Evolutionary conservation across 2,329 filamentous ascomycete genomes (phyloP).

Genomic region (Xylariaceae sp.): DNA sequence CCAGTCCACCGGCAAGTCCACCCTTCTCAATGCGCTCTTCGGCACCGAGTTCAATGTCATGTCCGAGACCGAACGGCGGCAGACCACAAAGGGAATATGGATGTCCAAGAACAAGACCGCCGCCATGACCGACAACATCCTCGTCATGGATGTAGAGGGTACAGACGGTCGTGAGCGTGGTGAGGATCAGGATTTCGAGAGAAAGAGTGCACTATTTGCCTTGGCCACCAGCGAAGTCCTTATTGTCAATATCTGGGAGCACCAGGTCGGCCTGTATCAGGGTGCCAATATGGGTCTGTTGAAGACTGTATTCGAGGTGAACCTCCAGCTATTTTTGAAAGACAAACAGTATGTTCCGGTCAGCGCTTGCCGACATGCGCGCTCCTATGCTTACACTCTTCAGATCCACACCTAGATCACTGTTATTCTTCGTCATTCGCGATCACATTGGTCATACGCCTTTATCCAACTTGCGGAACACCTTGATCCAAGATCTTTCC

Average conservation of each 20-base stretch:
- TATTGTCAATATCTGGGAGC: constrained; percentile 99
- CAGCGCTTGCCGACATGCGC: background rate
- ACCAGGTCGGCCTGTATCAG: constrained; percentile 96
- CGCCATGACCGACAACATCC: constrained; percentile 90
- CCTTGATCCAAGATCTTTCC: constrained; percentile 82
- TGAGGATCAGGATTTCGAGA: constrained; percentile 98
- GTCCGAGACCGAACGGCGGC: constrained; percentile 88
- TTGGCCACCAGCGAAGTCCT: constrained; percentile 96
- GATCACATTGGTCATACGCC: constrained; percentile 94
- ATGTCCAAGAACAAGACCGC: constrained; percentile 91
- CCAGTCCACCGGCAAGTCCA: constrained; percentile 98
- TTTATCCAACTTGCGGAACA: constrained; percentile 83
- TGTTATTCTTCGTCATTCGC: constrained; percentile 98
- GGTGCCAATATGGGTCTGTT: constrained; percentile 98
- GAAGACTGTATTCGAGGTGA: constrained; percentile 99
- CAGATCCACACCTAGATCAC: constrained; percentile 81
- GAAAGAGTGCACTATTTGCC: constrained; percentile 96
- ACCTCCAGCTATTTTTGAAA: constrained; percentile 93
- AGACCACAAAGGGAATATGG: constrained; percentile 99
- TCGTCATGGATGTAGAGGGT: constrained; percentile 99
- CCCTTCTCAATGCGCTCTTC: constrained; percentile 92
- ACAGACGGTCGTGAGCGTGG: constrained; percentile 94
- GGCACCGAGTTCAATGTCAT: constrained; percentile 96
- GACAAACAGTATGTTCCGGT: constrained; percentile 71
- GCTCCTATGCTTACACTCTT: constrained; percentile 16